Conservation (phyloP, 2,329 filamentous ascomycete genomes). For the Macrophomina tecta region DNA sequence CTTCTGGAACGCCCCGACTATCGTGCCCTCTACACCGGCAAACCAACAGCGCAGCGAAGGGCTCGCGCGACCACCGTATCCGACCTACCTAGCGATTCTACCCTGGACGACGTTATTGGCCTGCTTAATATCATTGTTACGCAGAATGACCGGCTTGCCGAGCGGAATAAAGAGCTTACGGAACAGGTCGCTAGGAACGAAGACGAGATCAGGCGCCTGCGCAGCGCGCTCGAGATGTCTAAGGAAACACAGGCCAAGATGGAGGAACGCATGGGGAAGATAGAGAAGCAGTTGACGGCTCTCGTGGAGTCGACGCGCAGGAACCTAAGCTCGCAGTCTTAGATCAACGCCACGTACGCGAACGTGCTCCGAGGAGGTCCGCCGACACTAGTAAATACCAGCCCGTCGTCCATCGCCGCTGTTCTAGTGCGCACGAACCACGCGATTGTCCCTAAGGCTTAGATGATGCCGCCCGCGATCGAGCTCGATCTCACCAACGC, state of each 20-base stretch:
- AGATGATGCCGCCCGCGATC: not conserved
- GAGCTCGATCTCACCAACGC: not conserved
- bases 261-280: not conserved
- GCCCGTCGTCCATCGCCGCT: not conserved
- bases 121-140: not conserved
- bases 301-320: not conserved
- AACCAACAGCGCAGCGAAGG: conserved; percentile 1
- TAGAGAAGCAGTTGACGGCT: not conserved
- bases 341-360: not conserved
- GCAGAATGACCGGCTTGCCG: conserved; percentile 1
- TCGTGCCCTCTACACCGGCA: not conserved
- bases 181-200: not conserved
- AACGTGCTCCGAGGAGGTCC: not conserved
- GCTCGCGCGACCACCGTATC: not conserved
- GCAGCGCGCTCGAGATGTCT: not conserved
- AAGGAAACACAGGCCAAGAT: not conserved
- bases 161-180: not conserved
- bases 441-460: not conserved
- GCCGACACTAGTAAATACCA: not conserved
- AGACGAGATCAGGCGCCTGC: not conserved
- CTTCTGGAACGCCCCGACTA: not conserved
- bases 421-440: not conserved
- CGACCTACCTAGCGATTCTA: not conserved
- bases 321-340: not conserved
- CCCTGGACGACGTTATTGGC: not conserved